Evolutionary conservation across 1,284 basidiomycete genomes (phyloP), one percentile per base, ranked within the genome.

Genomic region (Moesziomyces sp.): DNA sequence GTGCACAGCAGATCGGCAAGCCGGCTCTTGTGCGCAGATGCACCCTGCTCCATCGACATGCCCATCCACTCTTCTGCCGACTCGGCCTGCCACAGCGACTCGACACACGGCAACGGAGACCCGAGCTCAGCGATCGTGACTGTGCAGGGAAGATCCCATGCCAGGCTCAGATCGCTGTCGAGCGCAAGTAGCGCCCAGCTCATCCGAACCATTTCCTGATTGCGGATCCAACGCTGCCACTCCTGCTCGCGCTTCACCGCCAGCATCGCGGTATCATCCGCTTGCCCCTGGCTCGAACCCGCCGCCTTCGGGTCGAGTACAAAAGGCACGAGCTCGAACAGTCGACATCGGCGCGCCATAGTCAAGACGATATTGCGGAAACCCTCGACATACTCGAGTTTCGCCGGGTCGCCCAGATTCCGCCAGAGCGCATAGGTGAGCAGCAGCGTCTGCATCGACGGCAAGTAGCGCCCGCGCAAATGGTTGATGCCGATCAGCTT

Each of bases 321-420:
- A 21, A 52, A 49, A 24, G 50, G 35, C 6, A 21, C 38, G 6
- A 52, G 35, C 23, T 52, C 50, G 40, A 52, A 52, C 3, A 52
- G 50, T 9, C 50, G 50, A 26, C 50, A 52, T 28, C 50, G 35
- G 3, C 50, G 50, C 23, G 50, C 50, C 50, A 52, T 52, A 23
- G 50, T 52, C 9, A 52, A 35, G n/a, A 52, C 11, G 16, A 43
- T 52, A 40, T 52, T 52, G 23, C 50, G 50, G 19, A 52, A 52
- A 8, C 50, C 50, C 14, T 52, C 50, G 40, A 52, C 38, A 35
- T 52, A 52, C n/a, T 52, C 50, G 50, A 52, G 50, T 16, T 52
- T 52, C 18, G 50, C 50, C 6, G 50, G 50, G 19, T 52, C 50
- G 23, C 50, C 50, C 23, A 52, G 23, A 13, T 52, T 52, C 9